Evolutionary conservation across 441 rosid species (phyloP).

Genomic region (Gossypium gossypioides): DNA sequence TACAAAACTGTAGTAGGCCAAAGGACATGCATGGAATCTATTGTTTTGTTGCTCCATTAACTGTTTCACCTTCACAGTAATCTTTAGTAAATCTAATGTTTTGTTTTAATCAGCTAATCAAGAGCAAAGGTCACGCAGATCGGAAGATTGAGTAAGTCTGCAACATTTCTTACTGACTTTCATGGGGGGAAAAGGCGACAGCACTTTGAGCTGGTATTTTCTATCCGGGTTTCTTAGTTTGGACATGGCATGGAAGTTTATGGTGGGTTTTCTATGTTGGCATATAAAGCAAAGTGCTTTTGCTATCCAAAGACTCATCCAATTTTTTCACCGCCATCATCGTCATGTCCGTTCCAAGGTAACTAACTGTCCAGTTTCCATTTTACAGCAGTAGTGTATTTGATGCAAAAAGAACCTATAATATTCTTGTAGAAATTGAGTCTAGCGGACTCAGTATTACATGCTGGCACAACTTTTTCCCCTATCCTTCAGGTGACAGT

Average conservation of each 20-base stretch:
- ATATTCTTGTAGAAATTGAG: background rate
- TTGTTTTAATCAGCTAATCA: constrained; percentile 44
- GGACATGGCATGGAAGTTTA: constrained; percentile 17
- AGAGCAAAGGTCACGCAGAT: constrained; percentile 35
- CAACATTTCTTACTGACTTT: constrained; percentile 8
- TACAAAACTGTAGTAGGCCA: constrained; percentile 7
- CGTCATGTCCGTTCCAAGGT: constrained; percentile 38
- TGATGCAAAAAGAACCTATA: background rate
- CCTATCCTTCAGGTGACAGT: background rate
- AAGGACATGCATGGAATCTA: background rate
- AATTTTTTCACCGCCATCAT: constrained; percentile 26
- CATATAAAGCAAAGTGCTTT: constrained; percentile 21
- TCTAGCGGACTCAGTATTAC: background rate
- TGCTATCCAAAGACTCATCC: constrained; percentile 28
- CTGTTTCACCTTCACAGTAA: background rate
- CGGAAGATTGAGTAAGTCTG: constrained; percentile 37
- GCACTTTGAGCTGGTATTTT: constrained; percentile 13
- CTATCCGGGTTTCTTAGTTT: constrained; percentile 18
- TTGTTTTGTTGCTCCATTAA: background rate
- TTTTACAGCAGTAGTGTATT: background rate
- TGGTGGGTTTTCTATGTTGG: constrained; percentile 24
- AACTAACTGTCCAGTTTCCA: constrained; percentile 17
- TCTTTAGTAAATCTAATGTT: constrained; percentile 12
- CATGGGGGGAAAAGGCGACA: constrained; percentile 7
- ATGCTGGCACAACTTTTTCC: background rate